phyloP scores from a whole-genome alignment of 352 stramenopile species.

The Phytophthora sojae region DNA sequence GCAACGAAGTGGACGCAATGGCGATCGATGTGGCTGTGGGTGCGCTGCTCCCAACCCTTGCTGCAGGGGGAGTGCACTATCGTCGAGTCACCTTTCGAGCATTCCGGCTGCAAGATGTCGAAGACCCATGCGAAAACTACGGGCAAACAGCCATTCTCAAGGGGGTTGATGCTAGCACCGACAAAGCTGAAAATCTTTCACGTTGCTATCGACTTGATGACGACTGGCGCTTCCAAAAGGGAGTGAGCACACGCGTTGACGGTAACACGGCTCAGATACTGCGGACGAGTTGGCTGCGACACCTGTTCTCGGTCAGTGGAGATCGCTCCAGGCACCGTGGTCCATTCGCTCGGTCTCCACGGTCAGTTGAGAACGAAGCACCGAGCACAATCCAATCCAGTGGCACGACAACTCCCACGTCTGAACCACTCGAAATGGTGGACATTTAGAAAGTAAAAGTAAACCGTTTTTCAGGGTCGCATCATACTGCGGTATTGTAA shows the following conservation, averaged over 20 bases:
- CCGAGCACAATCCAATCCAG: no score
- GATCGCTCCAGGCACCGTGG: slow-evolving; percentile 49
- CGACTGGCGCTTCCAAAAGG: slow-evolving; percentile 47
- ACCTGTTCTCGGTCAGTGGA: slow-evolving; percentile 51
- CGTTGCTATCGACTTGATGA: slow-evolving; percentile 46
- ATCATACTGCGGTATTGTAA: no score
- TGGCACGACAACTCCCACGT: not conserved
- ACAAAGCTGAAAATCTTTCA: not conserved
- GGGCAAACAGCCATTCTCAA: slow-evolving; percentile 57
- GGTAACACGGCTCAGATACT: slow-evolving; percentile 68
- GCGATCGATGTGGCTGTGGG: slow-evolving; percentile 28
- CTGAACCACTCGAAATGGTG: slow-evolving; percentile 24
- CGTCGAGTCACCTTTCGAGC: slow-evolving; percentile 39
- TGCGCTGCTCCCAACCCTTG: slow-evolving; percentile 24
- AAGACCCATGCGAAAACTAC: slow-evolving; percentile 63
- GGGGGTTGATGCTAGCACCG: slow-evolving; percentile 15
- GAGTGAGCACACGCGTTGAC: slow-evolving; percentile 42
- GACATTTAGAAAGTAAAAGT: slow-evolving; percentile 22
- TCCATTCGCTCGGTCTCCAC: slow-evolving; percentile 26
- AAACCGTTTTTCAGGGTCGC: no score
- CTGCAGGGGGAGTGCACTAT: slow-evolving; percentile 21
- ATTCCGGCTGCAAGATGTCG: slow-evolving; percentile 54
- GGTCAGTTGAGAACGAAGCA: not conserved
- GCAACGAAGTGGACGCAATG: slow-evolving; percentile 16
- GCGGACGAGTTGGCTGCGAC: slow-evolving; percentile 52